Evolutionary conservation across 805 yeast species (phyloP).

Genomic region (Kazachstania taianensis): DNA sequence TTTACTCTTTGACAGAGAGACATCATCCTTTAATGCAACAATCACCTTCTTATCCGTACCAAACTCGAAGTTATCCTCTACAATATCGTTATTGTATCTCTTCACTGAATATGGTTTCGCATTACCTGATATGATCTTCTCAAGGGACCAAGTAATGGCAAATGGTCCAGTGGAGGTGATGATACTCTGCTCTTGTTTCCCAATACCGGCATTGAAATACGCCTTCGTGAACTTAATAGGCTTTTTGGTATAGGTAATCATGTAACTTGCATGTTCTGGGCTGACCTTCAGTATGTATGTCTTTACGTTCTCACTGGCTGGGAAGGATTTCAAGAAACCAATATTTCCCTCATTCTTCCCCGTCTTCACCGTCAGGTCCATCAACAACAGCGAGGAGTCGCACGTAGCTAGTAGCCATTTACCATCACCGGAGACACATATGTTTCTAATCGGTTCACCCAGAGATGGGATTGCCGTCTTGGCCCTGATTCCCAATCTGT

Average conservation of each 20-base stretch:
- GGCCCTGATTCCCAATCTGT: conserved; percentile 63
- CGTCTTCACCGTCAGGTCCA: conserved; percentile 54
- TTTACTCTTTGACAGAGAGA: conserved; percentile 53
- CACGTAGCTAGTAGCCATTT: conserved; percentile 77
- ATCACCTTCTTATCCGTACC: conserved; percentile 64
- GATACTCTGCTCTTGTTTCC: conserved; percentile 55
- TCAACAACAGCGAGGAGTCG: conserved; percentile 54
- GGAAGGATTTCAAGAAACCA: conserved; percentile 60
- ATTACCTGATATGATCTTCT: conserved; percentile 44
- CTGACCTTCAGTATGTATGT: conserved; percentile 58
- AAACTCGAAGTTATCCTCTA: conserved; percentile 70
- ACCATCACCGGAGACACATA: conserved; percentile 72
- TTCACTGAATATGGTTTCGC: conserved; percentile 52
- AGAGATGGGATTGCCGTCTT: conserved; percentile 73
- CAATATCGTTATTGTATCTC: conserved; percentile 48
- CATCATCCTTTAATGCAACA: conserved; percentile 67
- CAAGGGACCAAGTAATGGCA: conserved; percentile 70
- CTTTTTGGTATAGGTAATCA: conserved; percentile 39
- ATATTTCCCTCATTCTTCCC: conserved; percentile 49
- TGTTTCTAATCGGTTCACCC: conserved; percentile 61
- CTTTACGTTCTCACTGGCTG: conserved; percentile 52
- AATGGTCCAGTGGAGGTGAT: conserved; percentile 76
- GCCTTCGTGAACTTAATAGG: conserved; percentile 60
- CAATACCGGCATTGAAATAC: conserved; percentile 63
- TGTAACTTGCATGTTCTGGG: conserved; percentile 63